Percentiles rank a stretch among this genome's conserved stretches.
Evolutionary conservation across 1,284 basidiomycete genomes (phyloP).

Genomic region (Apiotrichum sp.): DNA sequence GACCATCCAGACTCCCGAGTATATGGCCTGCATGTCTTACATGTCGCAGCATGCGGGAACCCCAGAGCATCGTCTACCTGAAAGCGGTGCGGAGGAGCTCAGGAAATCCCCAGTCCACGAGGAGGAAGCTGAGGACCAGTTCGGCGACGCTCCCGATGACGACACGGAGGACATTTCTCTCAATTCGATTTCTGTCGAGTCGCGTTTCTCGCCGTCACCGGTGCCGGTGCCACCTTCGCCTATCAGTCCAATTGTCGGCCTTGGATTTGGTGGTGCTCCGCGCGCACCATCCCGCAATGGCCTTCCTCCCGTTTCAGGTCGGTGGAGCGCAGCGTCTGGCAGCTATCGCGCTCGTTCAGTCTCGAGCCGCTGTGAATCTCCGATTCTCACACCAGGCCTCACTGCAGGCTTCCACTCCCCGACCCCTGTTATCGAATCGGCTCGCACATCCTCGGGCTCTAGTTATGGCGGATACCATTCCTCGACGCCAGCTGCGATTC

Average conservation of each 20-base stretch:
- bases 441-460: neutral
- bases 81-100: constrained; percentile 20
- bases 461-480: constrained; percentile 1
- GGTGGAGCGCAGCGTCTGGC: constrained; percentile 15
- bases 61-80: constrained; percentile 2
- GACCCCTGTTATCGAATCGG: neutral
- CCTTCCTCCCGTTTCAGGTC: constrained; percentile 17
- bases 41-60: constrained; percentile 18
- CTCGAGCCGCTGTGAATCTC: constrained; percentile 17
- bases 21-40: constrained; percentile 37
- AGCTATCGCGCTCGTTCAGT: constrained; percentile 13
- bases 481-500: neutral
- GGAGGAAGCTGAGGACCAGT: constrained; percentile 40
- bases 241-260: constrained; percentile 16
- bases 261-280: constrained; percentile 9
- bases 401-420: constrained; percentile 15
- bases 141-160: constrained; percentile 55
- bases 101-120: neutral
- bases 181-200: constrained; percentile 30
- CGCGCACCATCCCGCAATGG: constrained; percentile 13
- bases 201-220: constrained; percentile 9
- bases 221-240: constrained; percentile 8
- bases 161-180: constrained; percentile 39
- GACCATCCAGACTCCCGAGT: constrained; percentile 33
- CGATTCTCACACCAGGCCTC: constrained; percentile 22